Percentiles rank a stretch among this genome's conserved stretches.
Evolutionary conservation across 2,329 filamentous ascomycete species (phyloP).

Genomic region (Aspergillus alliaceus): DNA sequence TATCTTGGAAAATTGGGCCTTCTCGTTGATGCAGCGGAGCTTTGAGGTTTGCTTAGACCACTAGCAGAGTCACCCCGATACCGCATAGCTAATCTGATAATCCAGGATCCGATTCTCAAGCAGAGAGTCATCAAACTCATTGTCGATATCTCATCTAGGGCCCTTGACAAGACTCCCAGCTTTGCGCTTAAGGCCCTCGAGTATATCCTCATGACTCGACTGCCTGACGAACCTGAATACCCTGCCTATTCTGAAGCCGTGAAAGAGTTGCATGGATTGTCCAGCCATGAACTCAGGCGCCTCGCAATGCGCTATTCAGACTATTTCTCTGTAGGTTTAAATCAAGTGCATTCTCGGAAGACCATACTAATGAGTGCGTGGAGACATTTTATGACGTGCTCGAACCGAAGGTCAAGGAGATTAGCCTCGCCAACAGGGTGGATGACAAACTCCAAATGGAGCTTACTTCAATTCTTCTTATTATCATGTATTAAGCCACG

Average conservation of each 20-base stretch:
- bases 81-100: neutral
- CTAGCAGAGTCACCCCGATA: neutral
- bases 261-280: conserved; percentile 81
- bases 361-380: conserved; percentile 22
- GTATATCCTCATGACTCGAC: conserved; percentile 82
- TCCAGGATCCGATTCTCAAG: conserved; percentile 74
- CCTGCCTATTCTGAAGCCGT: conserved; percentile 81
- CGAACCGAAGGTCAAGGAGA: conserved; percentile 75
- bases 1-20: conserved; percentile 42
- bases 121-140: conserved; percentile 79
- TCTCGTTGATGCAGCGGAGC: conserved; percentile 39
- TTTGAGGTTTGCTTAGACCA: conserved; percentile 34
- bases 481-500: conserved; percentile 66
- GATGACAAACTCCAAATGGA: conserved; percentile 85
- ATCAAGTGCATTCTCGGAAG: neutral
- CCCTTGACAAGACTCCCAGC: conserved; percentile 70
- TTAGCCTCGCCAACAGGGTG: conserved; percentile 68
- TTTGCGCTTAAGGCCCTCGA: conserved; percentile 90
- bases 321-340: conserved; percentile 67
- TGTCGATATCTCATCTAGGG: conserved; percentile 80
- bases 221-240: conserved; percentile 69
- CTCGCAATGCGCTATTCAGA: conserved; percentile 89
- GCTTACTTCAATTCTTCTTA: conserved; percentile 87
- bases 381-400: conserved; percentile 84
- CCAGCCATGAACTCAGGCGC: conserved; percentile 83